phyloP scores from a whole-genome alignment of 768 basidiomycete genomes.

The Mycena haematopus region DNA sequence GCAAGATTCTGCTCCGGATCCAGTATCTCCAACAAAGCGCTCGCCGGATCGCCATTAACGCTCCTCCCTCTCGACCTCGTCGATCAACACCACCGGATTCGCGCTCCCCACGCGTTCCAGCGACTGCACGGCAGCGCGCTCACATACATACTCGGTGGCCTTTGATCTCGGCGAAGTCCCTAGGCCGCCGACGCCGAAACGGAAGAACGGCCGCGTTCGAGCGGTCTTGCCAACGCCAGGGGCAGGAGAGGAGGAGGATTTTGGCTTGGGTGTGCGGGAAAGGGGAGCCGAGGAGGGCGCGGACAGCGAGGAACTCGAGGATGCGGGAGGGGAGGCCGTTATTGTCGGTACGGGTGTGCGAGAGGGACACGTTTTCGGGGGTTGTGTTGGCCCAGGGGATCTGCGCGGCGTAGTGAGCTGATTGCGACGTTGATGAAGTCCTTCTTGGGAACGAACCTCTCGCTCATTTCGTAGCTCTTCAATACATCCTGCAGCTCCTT shows the following conservation, averaged over 20 bases:
- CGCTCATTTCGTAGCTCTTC: slow-evolving; percentile 85
- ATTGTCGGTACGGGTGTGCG: slow-evolving; percentile 84
- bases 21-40: slow-evolving; percentile 90
- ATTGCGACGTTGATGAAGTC: slow-evolving; percentile 95
- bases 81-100: slow-evolving; percentile 92
- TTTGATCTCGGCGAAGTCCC: slow-evolving; percentile 99
- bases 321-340: slow-evolving; percentile 92
- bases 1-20: slow-evolving; percentile 95
- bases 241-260: slow-evolving; percentile 95
- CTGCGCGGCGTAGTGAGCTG: slow-evolving; percentile 42
- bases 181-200: slow-evolving; percentile 97
- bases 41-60: slow-evolving; percentile 90
- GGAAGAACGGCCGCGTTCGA: slow-evolving; percentile 94
- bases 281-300: slow-evolving; percentile 85
- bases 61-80: slow-evolving; percentile 95
- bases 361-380: slow-evolving; percentile 88
- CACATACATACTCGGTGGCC: slow-evolving; percentile 98
- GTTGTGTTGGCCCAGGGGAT: slow-evolving; percentile 98
- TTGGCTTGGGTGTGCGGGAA: slow-evolving; percentile 77
- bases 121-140: slow-evolving; percentile 95
- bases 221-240: slow-evolving; percentile 98
- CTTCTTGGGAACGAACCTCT: slow-evolving; percentile 93
- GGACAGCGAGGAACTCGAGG: slow-evolving; percentile 94
- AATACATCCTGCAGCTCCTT: slow-evolving; percentile 92
- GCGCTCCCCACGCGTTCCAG: slow-evolving; percentile 92